A percentile compares a stretch with the other conserved stretches of the same genome.
Conservation (phyloP, 345 rosid genomes). For the Acer saccharum region DNA sequence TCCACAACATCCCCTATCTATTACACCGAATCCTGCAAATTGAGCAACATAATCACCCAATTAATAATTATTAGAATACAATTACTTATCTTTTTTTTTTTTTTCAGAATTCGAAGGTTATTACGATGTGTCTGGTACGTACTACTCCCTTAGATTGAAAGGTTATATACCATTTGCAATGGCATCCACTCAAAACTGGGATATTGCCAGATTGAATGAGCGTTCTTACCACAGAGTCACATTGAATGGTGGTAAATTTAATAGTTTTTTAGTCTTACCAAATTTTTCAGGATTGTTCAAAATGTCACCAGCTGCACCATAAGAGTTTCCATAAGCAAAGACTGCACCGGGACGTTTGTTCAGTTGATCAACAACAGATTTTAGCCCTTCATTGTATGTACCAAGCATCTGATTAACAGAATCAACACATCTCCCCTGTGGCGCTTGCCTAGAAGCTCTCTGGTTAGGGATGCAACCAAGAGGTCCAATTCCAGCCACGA, state of each 20-base stretch:
- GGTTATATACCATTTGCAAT: too few relatives aligned
- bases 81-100: too few relatives aligned
- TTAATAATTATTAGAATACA: too few relatives aligned
- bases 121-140: too few relatives aligned
- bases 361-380: conserved; percentile 60
- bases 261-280: conserved; percentile 40
- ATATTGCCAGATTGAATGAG: too few relatives aligned
- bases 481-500: conserved; percentile 64
- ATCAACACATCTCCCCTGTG: conserved; percentile 65
- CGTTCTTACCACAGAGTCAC: too few relatives aligned
- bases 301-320: conserved; percentile 62
- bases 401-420: conserved; percentile 68
- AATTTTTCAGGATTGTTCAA: conserved; percentile 57
- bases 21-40: conserved; percentile 64
- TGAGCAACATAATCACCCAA: too few relatives aligned
- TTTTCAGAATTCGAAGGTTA: too few relatives aligned
- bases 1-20: conserved; percentile 82
- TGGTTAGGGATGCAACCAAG: conserved; percentile 91
- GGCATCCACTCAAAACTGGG: too few relatives aligned
- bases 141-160: too few relatives aligned
- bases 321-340: conserved; percentile 63
- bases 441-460: conserved; percentile 47
- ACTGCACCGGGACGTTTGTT: conserved; percentile 60
- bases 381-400: conserved; percentile 69
- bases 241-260: too few relatives aligned